Evolutionary conservation across 345 rosid genomes (phyloP).

Genomic region (Gossypium anomalum): DNA sequence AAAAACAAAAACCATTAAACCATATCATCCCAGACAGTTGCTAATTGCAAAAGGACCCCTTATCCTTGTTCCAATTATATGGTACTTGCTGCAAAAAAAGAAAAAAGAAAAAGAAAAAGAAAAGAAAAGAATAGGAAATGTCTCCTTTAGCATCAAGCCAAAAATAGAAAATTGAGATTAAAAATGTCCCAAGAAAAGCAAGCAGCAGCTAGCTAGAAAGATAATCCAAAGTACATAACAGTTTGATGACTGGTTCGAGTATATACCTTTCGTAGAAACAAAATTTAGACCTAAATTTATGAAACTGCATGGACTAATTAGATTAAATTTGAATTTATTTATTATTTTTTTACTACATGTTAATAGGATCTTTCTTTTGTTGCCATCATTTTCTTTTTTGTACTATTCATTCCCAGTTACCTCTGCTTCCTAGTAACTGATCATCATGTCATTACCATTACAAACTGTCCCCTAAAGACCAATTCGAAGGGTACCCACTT

Average conservation of each 20-base stretch:
- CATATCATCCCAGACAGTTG: not conserved
- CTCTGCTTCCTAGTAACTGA: slow-evolving; percentile 17
- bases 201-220: not conserved
- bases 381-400: not conserved
- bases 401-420: not conserved
- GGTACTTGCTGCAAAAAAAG: not conserved
- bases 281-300: too few species aligned
- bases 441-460: slow-evolving; percentile 6
- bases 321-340: not conserved
- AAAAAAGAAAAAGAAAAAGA: not conserved
- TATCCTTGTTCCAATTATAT: not conserved
- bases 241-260: not conserved
- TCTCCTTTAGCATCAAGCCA: not conserved
- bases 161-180: too few species aligned
- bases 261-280: too few species aligned
- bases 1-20: not conserved
- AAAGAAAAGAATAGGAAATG: too few species aligned
- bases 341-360: not conserved
- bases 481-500: slow-evolving; percentile 4
- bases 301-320: not conserved
- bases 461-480: slow-evolving; percentile 13
- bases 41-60: not conserved
- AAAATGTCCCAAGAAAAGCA: not conserved
- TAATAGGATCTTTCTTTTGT: not conserved
- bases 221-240: not conserved